Base-by-base conservation (phyloP, 2,329 filamentous ascomycete genomes). In the Neonectria punicea region DNA sequence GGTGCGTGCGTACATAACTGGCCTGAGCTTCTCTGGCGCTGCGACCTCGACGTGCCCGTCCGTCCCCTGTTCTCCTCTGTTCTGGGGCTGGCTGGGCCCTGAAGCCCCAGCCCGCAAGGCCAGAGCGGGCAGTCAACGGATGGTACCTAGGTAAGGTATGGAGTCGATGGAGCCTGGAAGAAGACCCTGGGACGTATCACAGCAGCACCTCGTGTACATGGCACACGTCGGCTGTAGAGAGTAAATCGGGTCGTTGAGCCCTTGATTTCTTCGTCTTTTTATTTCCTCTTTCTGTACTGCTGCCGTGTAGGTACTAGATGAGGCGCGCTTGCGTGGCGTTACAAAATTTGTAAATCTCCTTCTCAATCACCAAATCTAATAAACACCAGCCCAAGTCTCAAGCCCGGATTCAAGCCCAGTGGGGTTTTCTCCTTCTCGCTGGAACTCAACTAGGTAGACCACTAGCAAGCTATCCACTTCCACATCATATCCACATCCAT, bases 21-120 rank as follows among this genome's bases (percentile, higher is more conserved):
- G 25, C 25, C 25, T 25, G 25, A 25, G 25, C 25, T 25, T 25
- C 25, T 51, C 53, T 36, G 13, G 34, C 34, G 34, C 34, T 16
- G 34, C 34, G 14, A 36, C 25, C n/a, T 22, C 25, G 25, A 25
- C 5, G 25, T 25, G 25, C 25, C 25, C 25, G 25, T 25, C 25
- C 25, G 25, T 25, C 53, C n/a, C 13, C 49, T 47, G 30, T 25
- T 25, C 25, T 25, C 25, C 28, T 41, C 51, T 54, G 22, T 32
- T 46, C 32, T 53, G 39, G 47, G 36, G 41, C 32, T 56, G 32
- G 32, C 49, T 18, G 36, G 62, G 58, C 53, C 56, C 70, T 68
- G 63, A 72, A 70, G 60, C 67, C 55, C 67, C 61, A 71, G 69
- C 60, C 67, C 67, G 49, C 57, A 50, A 59, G 58, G 36, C 36